Evolutionary conservation across 2,329 filamentous ascomycete species (phyloP).

Genomic region (Clonostachys byssicola): DNA sequence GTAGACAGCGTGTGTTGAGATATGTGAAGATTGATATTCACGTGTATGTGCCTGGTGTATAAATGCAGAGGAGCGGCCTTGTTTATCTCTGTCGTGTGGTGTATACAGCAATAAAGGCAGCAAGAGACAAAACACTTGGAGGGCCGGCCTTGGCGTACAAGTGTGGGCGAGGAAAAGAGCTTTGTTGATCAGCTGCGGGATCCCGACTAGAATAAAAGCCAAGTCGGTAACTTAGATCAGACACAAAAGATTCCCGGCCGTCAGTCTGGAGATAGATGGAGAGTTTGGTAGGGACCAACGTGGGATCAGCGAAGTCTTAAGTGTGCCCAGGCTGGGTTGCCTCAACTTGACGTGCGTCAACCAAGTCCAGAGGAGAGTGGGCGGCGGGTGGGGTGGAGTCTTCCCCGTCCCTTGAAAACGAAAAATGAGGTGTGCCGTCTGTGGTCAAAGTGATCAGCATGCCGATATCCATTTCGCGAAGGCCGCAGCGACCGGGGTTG

Average conservation of each 20-base stretch:
- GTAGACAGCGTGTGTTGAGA: constrained; percentile 11
- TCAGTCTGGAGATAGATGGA: constrained; percentile 21
- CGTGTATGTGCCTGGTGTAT: neutral
- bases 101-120: no score
- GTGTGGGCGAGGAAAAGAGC: neutral
- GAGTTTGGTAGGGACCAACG: constrained; percentile 22
- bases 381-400: constrained; percentile 31
- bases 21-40: neutral
- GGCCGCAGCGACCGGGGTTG: constrained; percentile 38
- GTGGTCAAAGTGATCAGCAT: constrained; percentile 49
- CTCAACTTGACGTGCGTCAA: constrained; percentile 32
- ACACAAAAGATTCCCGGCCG: constrained; percentile 25
- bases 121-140: neutral
- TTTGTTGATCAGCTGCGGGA: constrained; percentile 50
- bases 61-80: neutral
- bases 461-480: constrained; percentile 45
- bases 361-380: constrained; percentile 13
- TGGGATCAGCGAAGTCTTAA: constrained; percentile 60
- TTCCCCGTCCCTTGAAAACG: constrained; percentile 19
- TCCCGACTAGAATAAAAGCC: constrained; percentile 36
- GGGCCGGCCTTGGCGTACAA: neutral
- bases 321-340: constrained; percentile 30
- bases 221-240: constrained; percentile 38
- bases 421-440: constrained; percentile 43
- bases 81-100: neutral